These are phyloP conservation scores for Vachellia collinsii DNA, from an alignment of 306 rosid genomes.

Conservation along the genomic window DNA sequence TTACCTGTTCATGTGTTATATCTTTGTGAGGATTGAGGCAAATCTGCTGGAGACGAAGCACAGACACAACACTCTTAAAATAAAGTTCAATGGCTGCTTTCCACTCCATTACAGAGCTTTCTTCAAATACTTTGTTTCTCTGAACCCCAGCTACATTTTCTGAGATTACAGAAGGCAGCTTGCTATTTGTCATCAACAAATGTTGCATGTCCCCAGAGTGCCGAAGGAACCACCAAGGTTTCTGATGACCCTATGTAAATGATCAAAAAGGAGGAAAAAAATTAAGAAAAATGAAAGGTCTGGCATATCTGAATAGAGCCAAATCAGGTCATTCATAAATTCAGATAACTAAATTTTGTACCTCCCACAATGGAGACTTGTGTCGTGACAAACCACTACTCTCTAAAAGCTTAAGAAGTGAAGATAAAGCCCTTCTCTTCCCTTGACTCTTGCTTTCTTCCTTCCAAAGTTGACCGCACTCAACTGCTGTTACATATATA, in stretches of 20 bases:
- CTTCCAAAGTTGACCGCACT: conserved; percentile 71
- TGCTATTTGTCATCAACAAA: conserved; percentile 53
- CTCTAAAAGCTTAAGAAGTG: conserved; percentile 74
- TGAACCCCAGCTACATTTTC: conserved; percentile 38
- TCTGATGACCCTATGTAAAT: conserved; percentile 56
- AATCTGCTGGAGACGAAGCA: conserved; percentile 65
- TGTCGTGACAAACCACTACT: conserved; percentile 76
- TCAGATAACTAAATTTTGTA: conserved; percentile 38
- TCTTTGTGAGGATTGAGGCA: conserved; percentile 72
- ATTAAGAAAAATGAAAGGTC: background rate
- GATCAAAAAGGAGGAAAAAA: background rate
- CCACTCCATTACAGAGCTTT: conserved; percentile 57
- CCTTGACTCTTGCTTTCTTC: conserved; percentile 67
- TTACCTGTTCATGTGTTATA: conserved; percentile 73
- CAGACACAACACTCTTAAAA: conserved; percentile 74
- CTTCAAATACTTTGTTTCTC: conserved; percentile 28
- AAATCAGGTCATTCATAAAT: conserved; percentile 24
- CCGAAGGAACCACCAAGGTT: conserved; percentile 91
- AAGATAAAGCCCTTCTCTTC: conserved; percentile 73
- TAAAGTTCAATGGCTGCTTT: conserved; percentile 61
- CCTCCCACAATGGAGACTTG: conserved; percentile 57
- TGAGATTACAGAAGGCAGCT: conserved; percentile 42
- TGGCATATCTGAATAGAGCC: conserved; percentile 1
- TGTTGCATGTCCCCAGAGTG: conserved; percentile 55
- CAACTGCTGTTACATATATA: conserved; percentile 51